These are phyloP conservation scores for Geotrichum aggregatum DNA, from an alignment of 1,139 yeast species.

Conservation along the genomic window DNA sequence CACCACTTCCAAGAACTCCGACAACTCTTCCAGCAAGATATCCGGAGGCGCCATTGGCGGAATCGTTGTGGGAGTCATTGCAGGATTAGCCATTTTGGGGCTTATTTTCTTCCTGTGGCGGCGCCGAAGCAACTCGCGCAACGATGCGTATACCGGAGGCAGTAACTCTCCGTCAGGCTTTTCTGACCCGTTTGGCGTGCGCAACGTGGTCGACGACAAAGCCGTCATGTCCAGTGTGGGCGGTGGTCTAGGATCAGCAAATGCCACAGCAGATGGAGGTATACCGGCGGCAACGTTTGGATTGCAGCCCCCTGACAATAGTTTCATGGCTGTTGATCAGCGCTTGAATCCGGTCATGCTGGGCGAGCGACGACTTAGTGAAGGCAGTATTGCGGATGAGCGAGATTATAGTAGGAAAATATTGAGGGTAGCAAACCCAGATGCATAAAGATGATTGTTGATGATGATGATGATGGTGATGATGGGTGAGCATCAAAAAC, in stretches of 20 bases:
- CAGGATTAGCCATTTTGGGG: constrained; percentile 44
- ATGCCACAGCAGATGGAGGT: constrained; percentile 3
- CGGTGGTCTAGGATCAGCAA: constrained; percentile 17
- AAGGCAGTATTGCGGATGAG: constrained; percentile 74
- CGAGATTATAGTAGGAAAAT: constrained; percentile 71
- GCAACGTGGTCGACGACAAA: constrained; percentile 19
- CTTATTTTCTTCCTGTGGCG: constrained; percentile 47
- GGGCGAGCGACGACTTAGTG: constrained; percentile 68
- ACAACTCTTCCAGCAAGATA: constrained; percentile 22
- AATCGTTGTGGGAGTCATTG: constrained; percentile 34
- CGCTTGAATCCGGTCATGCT: constrained; percentile 64
- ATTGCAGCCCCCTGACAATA: constrained; percentile 40
- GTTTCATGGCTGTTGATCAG: constrained; percentile 60
- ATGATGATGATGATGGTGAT: too few relatives aligned
- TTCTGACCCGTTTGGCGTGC: constrained; percentile 31
- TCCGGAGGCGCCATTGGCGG: constrained; percentile 37
- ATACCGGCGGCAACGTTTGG: constrained; percentile 19
- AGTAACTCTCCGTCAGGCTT: constrained; percentile 27
- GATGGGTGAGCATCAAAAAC: too few relatives aligned
- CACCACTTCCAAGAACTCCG: neutral
- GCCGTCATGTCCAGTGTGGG: constrained; percentile 25
- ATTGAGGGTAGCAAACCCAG: constrained; percentile 67
- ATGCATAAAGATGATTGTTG: constrained; percentile 46
- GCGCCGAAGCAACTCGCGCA: constrained; percentile 42
- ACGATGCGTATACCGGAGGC: constrained; percentile 41